Base-by-base conservation (phyloP, 2,329 filamentous ascomycete genomes). In the Nothophaeocryptopus gaeumannii region DNA sequence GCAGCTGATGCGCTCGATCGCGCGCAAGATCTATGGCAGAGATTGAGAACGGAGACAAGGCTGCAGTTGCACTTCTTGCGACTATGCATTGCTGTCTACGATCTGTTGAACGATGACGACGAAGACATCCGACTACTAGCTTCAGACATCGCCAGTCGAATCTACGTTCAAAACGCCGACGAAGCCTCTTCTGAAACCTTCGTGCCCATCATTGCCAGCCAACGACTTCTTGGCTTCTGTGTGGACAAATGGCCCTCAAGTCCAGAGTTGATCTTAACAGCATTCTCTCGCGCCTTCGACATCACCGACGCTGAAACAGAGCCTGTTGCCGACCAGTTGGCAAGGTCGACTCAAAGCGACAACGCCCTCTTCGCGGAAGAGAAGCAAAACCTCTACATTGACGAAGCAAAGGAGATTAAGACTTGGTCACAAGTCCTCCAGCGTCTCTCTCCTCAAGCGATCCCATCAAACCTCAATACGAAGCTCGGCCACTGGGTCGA, bases 331-430 rank as follows among this genome's bases (percentile, higher is more conserved):
- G 47, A 54, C 10, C 50, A 54, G 15, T 30, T 65, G 15, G 31
- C 37, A 13, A 35, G 36, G 1, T 20, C 35, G 14, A 60, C 66
- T 3, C 67, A 68, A 35, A 70, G 74, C 59, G 80, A 88, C 63
- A 80, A 83, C 55, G 77, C 84, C 3, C 79, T 99, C 0, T 99
- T 99, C 66, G 85, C 81, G 0, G 79, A 89, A 48, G 93, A 99
- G 70, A 91, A 95, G 67, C 90, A 95, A 66, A 99, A 99, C 65
- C 77, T 96, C n/a, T 97, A 89, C 67, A 75, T 92, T 42, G 92
- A 97, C 66, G 84, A 90, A 59, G 81, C 89, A 5, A 77, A 83
- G 40, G 91, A 96, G 67, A 76, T 83, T 3, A 71, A 77, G 13
- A 67, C 82, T n/a, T 96, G 90, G 89, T 71, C 77, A 0, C 67